Evolutionary conservation across 2,329 filamentous ascomycete species (phyloP), one percentile per base, ranked within the genome.

Genomic region (Venturia aucupariae): DNA sequence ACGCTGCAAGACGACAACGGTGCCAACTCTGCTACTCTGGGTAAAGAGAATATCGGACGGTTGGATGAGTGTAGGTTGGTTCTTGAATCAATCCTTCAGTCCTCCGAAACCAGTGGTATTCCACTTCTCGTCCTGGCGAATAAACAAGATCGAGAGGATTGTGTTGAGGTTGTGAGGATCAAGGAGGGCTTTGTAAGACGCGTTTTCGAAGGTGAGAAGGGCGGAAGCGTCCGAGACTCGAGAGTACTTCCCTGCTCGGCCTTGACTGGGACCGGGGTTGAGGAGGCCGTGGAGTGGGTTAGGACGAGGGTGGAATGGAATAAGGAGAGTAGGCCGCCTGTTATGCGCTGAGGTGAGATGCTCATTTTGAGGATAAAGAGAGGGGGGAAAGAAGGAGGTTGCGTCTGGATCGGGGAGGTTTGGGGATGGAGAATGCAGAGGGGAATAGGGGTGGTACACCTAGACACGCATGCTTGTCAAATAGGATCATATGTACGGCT

Each of bases 61-160:
- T 77, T 97, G 54, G 90, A 92, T 57, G 94, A 99, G 80, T 97
- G 94, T 75, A 84, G 90, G 38, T 80, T 92, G 54, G 92, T 97
- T 59, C 82, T 99, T 27, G 93, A 97, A 77, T 89, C 90, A 69
- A 92, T 97, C 60, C 79, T 99, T 71, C 88, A 91, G 73, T 87
- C 93, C 75, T 85, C 89, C 51, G 92, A 96, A 72, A 90, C 93
- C 2, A 90, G 92, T 70, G 93, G 94, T 15, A 92, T 99, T 67
- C 94, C 94, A 27, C 82, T 99, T 64, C 78, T 99, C 64, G 90
- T 99, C 60, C 79, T 99, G 68, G 94, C 94, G 67, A 99, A 99
- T 75, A 99, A 99, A 78, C 94, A 99, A 78, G 94, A 99, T 75
- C 81, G 93, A 1, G 94, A 99, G 77, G 94, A 97, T 76, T 97